Evolutionary conservation across 2,329 filamentous ascomycete genomes (phyloP), one percentile per base, ranked within the genome.

Genomic region (Colletotrichum cereale): DNA sequence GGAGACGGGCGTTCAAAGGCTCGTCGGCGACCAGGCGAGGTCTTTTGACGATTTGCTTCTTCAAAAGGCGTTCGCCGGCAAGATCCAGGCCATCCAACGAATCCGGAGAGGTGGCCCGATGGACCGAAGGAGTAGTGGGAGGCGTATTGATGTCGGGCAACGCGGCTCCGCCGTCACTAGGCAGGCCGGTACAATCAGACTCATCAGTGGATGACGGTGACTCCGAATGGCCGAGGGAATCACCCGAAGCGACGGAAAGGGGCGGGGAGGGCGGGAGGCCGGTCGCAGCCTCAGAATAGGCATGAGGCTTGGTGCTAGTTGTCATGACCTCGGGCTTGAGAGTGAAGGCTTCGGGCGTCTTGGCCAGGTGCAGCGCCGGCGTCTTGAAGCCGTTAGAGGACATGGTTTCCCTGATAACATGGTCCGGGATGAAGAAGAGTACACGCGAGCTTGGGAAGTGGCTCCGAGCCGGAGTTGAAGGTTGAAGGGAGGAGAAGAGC

Each of bases 1-100:
- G 4, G 12, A 68, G 34, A 8, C 65, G 68, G 21, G 8, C 18
- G 7, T 16, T 18, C 14, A 72, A 40, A 8, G 69, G 21, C 44
- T 69, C 24, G 16, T 40, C 47, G 16, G 31, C 47, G 24, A 21
- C 7, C 14, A 12, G 34, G 5, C 14, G 42, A 24, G 64, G 24
- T 44, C 53, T 60, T 26, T 53, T 40, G 21, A 31, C 42, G 3
- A 52, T 50, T 16, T 44, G 40, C 5, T 34, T 53, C 29, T 48
- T 50, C 16, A 72, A 48, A 2, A 72, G 24, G 29, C 66, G 58
- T 7, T 72, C 69, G 8, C 50, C 66, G 21, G 69, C 65, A 34
- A 29, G 26, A 12, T 60, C 55, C 11, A 42, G 18, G 42, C 24
- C 42, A 14, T 31, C 48, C 11, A 8, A 10, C 8, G 38, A 34